Conservation (phyloP, 495 filamentous ascomycete genomes). For the Aspergillus kassunensis region DNA sequence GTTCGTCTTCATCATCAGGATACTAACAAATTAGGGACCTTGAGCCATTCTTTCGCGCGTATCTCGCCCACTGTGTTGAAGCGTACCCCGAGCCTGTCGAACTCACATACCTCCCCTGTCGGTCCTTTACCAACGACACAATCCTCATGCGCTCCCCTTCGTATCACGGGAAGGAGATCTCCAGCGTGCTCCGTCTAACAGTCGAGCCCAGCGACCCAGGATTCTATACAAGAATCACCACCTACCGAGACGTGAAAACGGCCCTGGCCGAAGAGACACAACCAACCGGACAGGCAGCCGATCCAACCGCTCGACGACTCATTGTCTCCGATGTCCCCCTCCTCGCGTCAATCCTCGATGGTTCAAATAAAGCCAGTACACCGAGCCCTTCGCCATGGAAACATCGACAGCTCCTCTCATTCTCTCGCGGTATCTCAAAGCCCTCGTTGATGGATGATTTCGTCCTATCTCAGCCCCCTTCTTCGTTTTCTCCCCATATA, state of each 20-base stretch:
- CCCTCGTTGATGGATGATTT: not conserved
- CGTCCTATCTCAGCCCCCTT: not conserved
- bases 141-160: conserved; percentile 10
- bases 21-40: conserved; percentile 7
- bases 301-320: conserved; percentile 4
- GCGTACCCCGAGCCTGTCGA: conserved; percentile 2
- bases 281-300: not conserved
- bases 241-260: not conserved
- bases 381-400: not conserved
- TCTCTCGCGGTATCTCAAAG: not conserved
- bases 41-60: conserved; percentile 11
- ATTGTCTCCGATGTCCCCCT: conserved; percentile 6
- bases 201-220: conserved; percentile 9
- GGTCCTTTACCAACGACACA: conserved; percentile 7
- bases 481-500: not conserved
- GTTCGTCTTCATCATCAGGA: not conserved
- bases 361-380: not conserved
- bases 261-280: not conserved
- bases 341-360: conserved; percentile 28
- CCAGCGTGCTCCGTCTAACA: not conserved
- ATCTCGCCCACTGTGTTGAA: conserved; percentile 8
- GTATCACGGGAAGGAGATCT: not conserved
- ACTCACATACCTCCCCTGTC: conserved; percentile 12
- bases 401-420: not conserved
- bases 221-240: conserved; percentile 10